These are phyloP conservation scores for Hanseniaspora pseudoguilliermondii DNA, from an alignment of 805 yeast genomes.

Conservation along the genomic window DNA sequence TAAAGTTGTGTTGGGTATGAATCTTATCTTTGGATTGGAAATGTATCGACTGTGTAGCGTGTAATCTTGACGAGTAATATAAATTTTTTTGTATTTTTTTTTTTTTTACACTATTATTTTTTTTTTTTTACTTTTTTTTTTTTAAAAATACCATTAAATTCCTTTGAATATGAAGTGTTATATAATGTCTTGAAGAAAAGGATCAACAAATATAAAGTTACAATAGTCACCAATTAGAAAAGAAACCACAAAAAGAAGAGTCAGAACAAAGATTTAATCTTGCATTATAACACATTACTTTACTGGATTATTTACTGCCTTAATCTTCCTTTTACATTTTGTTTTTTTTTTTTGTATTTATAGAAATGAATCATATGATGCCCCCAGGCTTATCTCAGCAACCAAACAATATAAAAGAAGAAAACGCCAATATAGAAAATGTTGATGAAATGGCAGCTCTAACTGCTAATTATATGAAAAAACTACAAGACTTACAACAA, in stretches of 20 bases:
- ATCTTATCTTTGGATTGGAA: background rate
- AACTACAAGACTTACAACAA: constrained; percentile 12
- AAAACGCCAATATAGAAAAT: background rate
- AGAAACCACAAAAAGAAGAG: no score
- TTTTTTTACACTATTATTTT: background rate
- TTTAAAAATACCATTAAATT: background rate
- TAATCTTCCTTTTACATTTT: background rate
- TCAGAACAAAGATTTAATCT: no score
- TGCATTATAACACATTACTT: no score
- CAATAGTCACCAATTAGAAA: no score
- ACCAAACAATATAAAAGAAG: background rate
- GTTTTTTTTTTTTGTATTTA: background rate
- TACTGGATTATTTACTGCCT: no score
- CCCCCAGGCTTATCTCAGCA: background rate
- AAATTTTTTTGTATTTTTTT: background rate
- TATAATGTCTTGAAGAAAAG: no score
- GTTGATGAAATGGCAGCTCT: background rate
- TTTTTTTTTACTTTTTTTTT: background rate
- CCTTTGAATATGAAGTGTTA: no score
- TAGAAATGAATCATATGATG: constrained; percentile 1
- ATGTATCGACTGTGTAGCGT: background rate
- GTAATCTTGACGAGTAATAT: background rate
- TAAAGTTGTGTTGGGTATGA: no score
- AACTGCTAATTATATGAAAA: constrained; percentile 8
- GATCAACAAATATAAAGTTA: no score